These are phyloP conservation scores for Patellaria atrata DNA, from an alignment of 495 filamentous ascomycete genomes.

Conservation along the genomic window DNA sequence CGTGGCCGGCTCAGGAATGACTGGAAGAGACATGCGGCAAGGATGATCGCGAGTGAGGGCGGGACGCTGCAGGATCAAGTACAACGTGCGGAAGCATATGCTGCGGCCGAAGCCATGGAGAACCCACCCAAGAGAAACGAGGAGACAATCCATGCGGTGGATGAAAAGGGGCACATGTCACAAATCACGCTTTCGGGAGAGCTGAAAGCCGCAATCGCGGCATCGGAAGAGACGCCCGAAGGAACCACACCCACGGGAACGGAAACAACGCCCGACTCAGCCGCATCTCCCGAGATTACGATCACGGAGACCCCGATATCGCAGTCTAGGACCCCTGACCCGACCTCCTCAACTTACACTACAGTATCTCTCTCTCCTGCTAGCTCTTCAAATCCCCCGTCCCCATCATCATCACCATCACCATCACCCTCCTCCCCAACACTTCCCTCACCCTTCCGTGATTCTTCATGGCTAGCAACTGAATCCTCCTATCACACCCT, in stretches of 20 bases:
- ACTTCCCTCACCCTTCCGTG: constrained; percentile 41
- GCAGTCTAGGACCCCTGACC: background rate
- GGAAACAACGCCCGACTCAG: constrained; percentile 1
- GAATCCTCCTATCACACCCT: constrained; percentile 69
- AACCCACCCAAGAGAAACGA: constrained; percentile 32
- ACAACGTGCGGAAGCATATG: constrained; percentile 53
- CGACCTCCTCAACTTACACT: background rate
- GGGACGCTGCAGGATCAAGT: constrained; percentile 68
- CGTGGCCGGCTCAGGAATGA: constrained; percentile 59
- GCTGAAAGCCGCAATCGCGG: constrained; percentile 14
- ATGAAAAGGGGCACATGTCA: constrained; percentile 27
- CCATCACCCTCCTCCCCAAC: constrained; percentile 19
- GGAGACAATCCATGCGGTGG: constrained; percentile 34
- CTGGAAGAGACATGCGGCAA: constrained; percentile 75
- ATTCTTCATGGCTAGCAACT: constrained; percentile 49
- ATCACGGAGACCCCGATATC: too few species aligned
- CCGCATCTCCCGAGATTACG: too few species aligned
- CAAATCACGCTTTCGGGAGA: constrained; percentile 33
- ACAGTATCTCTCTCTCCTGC: background rate
- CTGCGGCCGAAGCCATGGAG: constrained; percentile 48
- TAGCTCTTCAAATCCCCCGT: background rate
- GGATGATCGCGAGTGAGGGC: constrained; percentile 65
- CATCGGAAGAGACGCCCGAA: constrained; percentile 4
- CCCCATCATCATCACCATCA: constrained; percentile 7
- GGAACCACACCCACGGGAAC: constrained; percentile 2